Conservation (phyloP, 2,329 filamentous ascomycete genomes). For the Microsporum audouinii region DNA sequence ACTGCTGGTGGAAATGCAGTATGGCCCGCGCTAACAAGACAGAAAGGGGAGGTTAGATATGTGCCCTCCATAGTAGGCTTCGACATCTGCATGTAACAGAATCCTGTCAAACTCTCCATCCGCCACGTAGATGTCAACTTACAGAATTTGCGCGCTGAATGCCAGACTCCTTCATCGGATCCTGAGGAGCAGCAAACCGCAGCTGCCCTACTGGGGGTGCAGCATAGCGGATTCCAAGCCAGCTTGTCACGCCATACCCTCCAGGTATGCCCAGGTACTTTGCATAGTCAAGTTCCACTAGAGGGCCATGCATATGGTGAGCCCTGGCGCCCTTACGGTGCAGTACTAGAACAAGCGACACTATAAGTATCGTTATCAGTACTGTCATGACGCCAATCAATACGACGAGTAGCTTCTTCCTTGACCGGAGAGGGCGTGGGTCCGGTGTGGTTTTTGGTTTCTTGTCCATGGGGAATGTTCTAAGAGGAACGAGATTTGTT, state of each 20-base stretch:
- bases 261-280: constrained; percentile 49
- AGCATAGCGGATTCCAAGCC: constrained; percentile 14
- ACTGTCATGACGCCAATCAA: neutral
- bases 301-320: constrained; percentile 10
- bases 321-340: neutral
- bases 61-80: neutral
- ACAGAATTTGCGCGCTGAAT: constrained; percentile 47
- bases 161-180: constrained; percentile 41
- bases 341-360: neutral
- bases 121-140: constrained; percentile 13
- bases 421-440: neutral
- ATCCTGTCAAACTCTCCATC: neutral
- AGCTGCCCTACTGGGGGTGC: constrained; percentile 10
- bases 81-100: neutral
- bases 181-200: constrained; percentile 27
- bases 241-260: constrained; percentile 25
- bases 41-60: neutral
- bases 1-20: constrained; percentile 57
- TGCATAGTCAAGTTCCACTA: constrained; percentile 56
- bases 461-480: neutral
- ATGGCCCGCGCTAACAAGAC: constrained; percentile 26
- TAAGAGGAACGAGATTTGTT: neutral
- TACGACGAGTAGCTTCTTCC: neutral
- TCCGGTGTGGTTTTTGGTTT: neutral
- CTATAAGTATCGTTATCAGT: neutral